Percentiles rank a stretch among this genome's conserved stretches.
Evolutionary conservation across 2,329 filamentous ascomycete species (phyloP).

Genomic region (Fusarium gaditjirri): DNA sequence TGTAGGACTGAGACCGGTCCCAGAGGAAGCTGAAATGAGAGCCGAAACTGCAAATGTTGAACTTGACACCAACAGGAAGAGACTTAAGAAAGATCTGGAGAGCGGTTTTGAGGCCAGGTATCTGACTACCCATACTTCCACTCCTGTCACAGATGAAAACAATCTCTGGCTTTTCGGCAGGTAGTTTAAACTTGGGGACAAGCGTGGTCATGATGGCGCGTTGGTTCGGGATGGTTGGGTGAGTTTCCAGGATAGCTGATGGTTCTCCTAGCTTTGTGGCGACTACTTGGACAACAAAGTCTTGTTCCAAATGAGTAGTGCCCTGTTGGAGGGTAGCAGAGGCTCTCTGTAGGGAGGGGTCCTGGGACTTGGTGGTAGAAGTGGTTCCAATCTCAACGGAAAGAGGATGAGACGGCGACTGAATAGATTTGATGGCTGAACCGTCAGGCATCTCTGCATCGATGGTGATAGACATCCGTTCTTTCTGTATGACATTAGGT

Average conservation of each 20-base stretch:
- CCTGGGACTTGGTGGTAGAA: slow-evolving; percentile 51
- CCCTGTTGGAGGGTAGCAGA: slow-evolving; percentile 69
- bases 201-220: slow-evolving; percentile 76
- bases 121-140: slow-evolving; percentile 70
- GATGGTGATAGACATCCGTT: slow-evolving; percentile 47
- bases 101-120: slow-evolving; percentile 63
- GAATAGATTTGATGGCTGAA: slow-evolving; percentile 68
- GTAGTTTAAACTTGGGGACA: slow-evolving; percentile 75
- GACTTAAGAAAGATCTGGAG: slow-evolving; percentile 74
- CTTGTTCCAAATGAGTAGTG: slow-evolving; percentile 65
- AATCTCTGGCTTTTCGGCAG: slow-evolving; percentile 66
- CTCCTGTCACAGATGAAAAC: slow-evolving; percentile 79
- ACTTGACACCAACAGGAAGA: slow-evolving; percentile 70
- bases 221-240: slow-evolving; percentile 69
- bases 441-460: slow-evolving; percentile 60
- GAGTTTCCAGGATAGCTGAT: slow-evolving; percentile 72
- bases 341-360: slow-evolving; percentile 67
- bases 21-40: slow-evolving; percentile 58
- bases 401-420: slow-evolving; percentile 75
- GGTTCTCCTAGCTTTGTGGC: slow-evolving; percentile 70
- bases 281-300: slow-evolving; percentile 74
- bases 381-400: slow-evolving; percentile 71
- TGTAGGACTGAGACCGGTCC: slow-evolving; percentile 58
- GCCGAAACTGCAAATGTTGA: slow-evolving; percentile 78
- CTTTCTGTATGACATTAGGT: slow-evolving; percentile 3